phyloP scores from a whole-genome alignment of 768 basidiomycete genomes.

The Agaricus blazei region DNA sequence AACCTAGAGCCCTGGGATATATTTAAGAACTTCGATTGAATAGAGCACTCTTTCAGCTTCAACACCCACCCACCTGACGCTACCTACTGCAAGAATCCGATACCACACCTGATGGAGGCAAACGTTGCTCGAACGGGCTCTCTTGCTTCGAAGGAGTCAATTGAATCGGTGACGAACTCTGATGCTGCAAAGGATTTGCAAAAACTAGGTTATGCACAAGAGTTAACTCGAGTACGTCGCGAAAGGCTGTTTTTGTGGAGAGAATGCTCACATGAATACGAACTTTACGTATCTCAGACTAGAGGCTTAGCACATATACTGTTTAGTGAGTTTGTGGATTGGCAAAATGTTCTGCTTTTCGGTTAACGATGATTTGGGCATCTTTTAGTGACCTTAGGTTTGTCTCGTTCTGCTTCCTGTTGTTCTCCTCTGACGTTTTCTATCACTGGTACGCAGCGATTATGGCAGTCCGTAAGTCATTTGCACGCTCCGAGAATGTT shows the following conservation, averaged over 20 bases:
- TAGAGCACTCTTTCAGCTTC: not conserved
- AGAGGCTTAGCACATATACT: conserved; percentile 48
- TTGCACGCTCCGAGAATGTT: not conserved
- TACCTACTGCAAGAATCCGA: not conserved
- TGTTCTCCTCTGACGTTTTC: not conserved
- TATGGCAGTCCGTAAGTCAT: conserved; percentile 53
- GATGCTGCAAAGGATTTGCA: conserved; percentile 31
- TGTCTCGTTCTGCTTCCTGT: conserved; percentile 2
- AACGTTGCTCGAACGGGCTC: not conserved
- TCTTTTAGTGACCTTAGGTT: conserved; percentile 44
- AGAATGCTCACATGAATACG: not conserved
- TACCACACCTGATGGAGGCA: not conserved
- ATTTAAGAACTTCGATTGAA: not conserved
- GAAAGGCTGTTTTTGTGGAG: not conserved
- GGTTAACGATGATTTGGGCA: not conserved
- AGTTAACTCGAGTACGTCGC: conserved; percentile 42
- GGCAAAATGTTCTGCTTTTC: not conserved
- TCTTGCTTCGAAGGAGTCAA: not conserved
- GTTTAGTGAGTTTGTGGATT: conserved; percentile 37
- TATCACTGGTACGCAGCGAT: conserved; percentile 34
- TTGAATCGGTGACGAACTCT: conserved; percentile 2
- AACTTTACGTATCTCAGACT: conserved; percentile 23
- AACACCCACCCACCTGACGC: not conserved
- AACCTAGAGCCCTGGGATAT: not conserved
- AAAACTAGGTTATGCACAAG: conserved; percentile 51